A percentile compares a stretch with the other conserved stretches of the same genome.
Evolutionary conservation across 1,284 basidiomycete species (phyloP).

Genomic region (Cryptococcus maquisensis): DNA sequence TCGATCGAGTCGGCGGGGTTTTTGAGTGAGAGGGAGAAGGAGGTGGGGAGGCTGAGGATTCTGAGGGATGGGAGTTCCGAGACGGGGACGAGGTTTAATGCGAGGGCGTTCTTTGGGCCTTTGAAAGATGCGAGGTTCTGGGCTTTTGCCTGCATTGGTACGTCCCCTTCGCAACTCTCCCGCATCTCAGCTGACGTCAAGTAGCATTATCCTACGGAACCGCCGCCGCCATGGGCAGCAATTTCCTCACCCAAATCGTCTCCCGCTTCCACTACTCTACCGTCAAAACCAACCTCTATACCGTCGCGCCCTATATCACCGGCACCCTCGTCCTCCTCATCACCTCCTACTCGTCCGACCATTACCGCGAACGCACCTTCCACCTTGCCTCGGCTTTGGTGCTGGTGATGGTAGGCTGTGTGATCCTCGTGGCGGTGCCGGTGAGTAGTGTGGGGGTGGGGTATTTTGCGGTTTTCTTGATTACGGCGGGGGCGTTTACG

Average conservation of each 20-base stretch:
- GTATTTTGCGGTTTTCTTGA: conserved; percentile 30
- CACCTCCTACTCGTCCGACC: conserved; percentile 22
- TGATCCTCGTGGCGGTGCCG: conserved; percentile 22
- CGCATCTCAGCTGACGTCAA: not conserved
- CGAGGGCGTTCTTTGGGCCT: conserved; percentile 19
- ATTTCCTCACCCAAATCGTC: conserved; percentile 29
- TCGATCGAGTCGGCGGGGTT: conserved; percentile 6
- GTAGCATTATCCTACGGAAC: conserved; percentile 20
- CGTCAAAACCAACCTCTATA: conserved; percentile 34
- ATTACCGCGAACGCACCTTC: conserved; percentile 24
- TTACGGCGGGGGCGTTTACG: conserved; percentile 24
- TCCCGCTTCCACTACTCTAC: conserved; percentile 22
- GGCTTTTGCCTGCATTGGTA: conserved; percentile 18
- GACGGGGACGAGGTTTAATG: conserved; percentile 13
- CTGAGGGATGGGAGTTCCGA: conserved; percentile 17
- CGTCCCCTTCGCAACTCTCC: not conserved
- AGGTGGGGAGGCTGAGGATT: conserved; percentile 18
- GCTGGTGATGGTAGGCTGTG: conserved; percentile 18
- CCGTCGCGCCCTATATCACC: conserved; percentile 26
- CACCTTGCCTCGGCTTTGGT: conserved; percentile 18
- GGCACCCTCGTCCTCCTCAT: conserved; percentile 18
- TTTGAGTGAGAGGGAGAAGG: conserved; percentile 19
- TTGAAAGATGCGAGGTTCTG: conserved; percentile 24
- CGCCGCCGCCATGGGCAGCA: conserved; percentile 17
- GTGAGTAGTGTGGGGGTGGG: conserved; percentile 13